phyloP scores from a whole-genome alignment of 164 flowering plant genomes.

The Magnolia officinalis region DNA sequence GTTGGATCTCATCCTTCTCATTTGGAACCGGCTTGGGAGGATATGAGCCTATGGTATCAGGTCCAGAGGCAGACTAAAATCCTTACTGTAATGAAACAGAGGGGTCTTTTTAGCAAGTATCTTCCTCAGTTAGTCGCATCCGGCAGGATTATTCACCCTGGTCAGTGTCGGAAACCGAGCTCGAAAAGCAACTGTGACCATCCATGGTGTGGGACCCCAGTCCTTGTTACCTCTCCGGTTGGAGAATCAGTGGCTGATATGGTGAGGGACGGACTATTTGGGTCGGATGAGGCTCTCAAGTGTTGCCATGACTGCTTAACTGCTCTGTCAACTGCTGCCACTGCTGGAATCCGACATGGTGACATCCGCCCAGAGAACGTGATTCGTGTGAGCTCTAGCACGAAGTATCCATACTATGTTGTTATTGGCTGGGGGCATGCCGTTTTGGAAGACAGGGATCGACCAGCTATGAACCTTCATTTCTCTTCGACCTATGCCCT shows the following conservation, averaged over 20 bases:
- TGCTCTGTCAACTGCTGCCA: constrained; percentile 58
- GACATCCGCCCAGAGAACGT: constrained; percentile 80
- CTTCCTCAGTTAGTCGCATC: constrained; percentile 74
- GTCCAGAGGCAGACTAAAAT: constrained; percentile 93
- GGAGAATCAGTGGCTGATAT: constrained; percentile 61
- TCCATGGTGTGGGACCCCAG: constrained; percentile 91
- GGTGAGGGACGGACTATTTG: constrained; percentile 48
- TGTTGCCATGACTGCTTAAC: constrained; percentile 84
- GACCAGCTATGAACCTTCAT: constrained; percentile 82
- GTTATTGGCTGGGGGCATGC: constrained; percentile 95
- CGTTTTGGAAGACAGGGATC: constrained; percentile 79
- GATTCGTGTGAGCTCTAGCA: constrained; percentile 47
- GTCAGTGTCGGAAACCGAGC: constrained; percentile 58
- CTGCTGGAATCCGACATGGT: constrained; percentile 74
- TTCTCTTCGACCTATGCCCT: constrained; percentile 84
- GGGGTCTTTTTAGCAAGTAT: constrained; percentile 69
- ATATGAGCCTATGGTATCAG: constrained; percentile 88
- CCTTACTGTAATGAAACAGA: constrained; percentile 67
- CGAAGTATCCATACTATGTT: constrained; percentile 48
- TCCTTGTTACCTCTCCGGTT: constrained; percentile 71
- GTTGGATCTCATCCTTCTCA: constrained; percentile 84
- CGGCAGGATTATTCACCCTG: constrained; percentile 77
- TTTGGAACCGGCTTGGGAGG: constrained; percentile 88
- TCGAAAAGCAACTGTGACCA: constrained; percentile 69
- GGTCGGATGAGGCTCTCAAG: constrained; percentile 57